Conservation (phyloP, 768 basidiomycete species). For the Lentinula aciculospora region DNA sequence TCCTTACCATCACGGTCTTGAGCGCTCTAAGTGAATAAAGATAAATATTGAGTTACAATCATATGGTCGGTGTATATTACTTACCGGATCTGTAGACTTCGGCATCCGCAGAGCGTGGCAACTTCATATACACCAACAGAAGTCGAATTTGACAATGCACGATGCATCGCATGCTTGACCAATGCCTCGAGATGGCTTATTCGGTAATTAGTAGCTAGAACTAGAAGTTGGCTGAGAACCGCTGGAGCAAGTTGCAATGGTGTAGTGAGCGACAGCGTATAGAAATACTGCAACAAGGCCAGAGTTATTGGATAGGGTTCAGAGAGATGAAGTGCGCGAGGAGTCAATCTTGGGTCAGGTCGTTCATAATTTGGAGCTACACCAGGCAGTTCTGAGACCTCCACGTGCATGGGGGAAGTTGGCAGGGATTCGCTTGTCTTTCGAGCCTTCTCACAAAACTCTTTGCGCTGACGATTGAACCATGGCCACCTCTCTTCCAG, state of each 20-base stretch:
- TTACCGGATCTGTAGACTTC: conserved; percentile 85
- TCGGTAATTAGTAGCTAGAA: conserved; percentile 80
- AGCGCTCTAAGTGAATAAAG: conserved; percentile 44
- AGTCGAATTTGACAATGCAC: conserved; percentile 74
- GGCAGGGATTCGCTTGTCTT: conserved; percentile 56
- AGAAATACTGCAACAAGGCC: conserved; percentile 91
- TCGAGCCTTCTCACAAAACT: conserved; percentile 53
- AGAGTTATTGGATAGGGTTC: conserved; percentile 87
- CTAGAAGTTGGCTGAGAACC: conserved; percentile 80
- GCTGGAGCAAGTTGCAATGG: conserved; percentile 89
- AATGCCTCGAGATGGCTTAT: conserved; percentile 69
- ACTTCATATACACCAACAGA: conserved; percentile 94
- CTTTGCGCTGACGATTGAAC: conserved; percentile 72
- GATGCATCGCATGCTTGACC: conserved; percentile 95
- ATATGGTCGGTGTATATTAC: conserved; percentile 17
- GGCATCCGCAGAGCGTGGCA: conserved; percentile 84
- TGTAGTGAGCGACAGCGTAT: conserved; percentile 80
- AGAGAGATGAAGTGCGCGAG: conserved; percentile 74
- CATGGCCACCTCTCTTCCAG: conserved; percentile 93
- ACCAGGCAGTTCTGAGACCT: conserved; percentile 57
- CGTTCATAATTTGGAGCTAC: conserved; percentile 40
- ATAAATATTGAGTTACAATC: neutral
- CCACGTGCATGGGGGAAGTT: conserved; percentile 52
- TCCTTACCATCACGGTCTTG: conserved; percentile 74
- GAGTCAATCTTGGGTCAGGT: conserved; percentile 75